Evolutionary conservation across 768 basidiomycete genomes (phyloP).

Genomic region (Tylopilus subfusipes): DNA sequence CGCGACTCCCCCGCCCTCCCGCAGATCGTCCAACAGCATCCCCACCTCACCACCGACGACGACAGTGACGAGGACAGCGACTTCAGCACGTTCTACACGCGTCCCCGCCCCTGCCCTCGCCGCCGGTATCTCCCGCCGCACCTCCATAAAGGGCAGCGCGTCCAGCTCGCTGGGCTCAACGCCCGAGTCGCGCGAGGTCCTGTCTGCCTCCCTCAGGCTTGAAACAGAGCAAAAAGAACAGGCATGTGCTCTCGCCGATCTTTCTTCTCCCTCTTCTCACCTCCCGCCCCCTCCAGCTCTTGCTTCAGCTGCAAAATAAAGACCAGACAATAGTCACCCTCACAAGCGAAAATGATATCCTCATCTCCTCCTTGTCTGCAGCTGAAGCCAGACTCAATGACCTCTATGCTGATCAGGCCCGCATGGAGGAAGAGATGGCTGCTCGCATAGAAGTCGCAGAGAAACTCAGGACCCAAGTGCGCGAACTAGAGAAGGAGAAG

Average conservation of each 20-base stretch:
- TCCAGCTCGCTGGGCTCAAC: slow-evolving; percentile 34
- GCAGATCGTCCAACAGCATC: slow-evolving; percentile 42
- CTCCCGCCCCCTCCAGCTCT: slow-evolving; percentile 46
- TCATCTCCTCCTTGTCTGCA: slow-evolving; percentile 60
- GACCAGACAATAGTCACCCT: slow-evolving; percentile 64
- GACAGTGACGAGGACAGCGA: slow-evolving; percentile 41
- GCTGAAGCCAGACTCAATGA: slow-evolving; percentile 76
- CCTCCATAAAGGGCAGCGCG: slow-evolving; percentile 43
- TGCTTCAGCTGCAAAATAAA: slow-evolving; percentile 75
- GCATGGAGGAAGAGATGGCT: slow-evolving; percentile 78
- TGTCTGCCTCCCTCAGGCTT: slow-evolving; percentile 62
- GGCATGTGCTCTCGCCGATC: slow-evolving; percentile 38
- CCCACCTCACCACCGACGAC: slow-evolving; percentile 42
- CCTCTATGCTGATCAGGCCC: slow-evolving; percentile 75
- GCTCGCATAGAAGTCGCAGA: slow-evolving; percentile 80
- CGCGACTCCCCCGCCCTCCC: slow-evolving; percentile 42
- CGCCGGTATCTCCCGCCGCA: slow-evolving; percentile 43
- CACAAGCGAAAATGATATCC: slow-evolving; percentile 58
- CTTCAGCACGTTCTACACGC: slow-evolving; percentile 57
- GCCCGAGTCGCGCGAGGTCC: slow-evolving; percentile 52
- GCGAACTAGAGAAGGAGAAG: slow-evolving; percentile 87
- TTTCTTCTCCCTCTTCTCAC: slow-evolving; percentile 8
- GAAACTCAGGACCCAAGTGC: slow-evolving; percentile 75
- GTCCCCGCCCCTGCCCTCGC: slow-evolving; percentile 41
- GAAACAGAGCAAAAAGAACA: slow-evolving; percentile 83